phyloP scores from a whole-genome alignment of 2,329 filamentous ascomycete genomes.

The Capronia americana region DNA sequence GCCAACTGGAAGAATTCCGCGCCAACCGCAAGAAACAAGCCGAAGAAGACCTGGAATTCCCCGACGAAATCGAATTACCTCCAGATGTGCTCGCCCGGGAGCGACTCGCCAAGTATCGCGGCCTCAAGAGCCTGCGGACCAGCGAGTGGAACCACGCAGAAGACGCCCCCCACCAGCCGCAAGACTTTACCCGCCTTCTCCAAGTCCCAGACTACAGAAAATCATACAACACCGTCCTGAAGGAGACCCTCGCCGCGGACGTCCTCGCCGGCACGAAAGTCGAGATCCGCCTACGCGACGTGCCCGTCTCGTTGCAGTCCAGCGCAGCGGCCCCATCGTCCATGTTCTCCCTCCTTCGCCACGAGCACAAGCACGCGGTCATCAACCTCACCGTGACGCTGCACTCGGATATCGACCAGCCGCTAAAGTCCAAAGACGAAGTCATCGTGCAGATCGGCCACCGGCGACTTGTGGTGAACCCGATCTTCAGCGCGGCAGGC shows the following conservation, averaged over 20 bases:
- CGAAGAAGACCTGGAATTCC: constrained; percentile 91
- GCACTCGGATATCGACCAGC: constrained; percentile 73
- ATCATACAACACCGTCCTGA: constrained; percentile 74
- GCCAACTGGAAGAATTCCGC: constrained; percentile 82
- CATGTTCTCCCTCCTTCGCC: constrained; percentile 84
- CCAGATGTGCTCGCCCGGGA: constrained; percentile 86
- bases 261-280: constrained; percentile 84
- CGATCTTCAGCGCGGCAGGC: constrained; percentile 86
- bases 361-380: constrained; percentile 92
- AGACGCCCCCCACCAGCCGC: constrained; percentile 83
- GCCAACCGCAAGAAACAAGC: constrained; percentile 74
- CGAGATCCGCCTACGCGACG: constrained; percentile 72
- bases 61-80: constrained; percentile 93
- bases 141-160: constrained; percentile 89
- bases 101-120: constrained; percentile 82
- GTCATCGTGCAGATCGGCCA: constrained; percentile 90
- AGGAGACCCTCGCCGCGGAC: constrained; percentile 87
- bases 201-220: constrained; percentile 90
- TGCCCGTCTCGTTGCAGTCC: constrained; percentile 61
- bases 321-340: constrained; percentile 66
- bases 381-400: constrained; percentile 90
- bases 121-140: constrained; percentile 86
- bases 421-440: constrained; percentile 90
- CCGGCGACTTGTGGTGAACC: constrained; percentile 84
- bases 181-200: constrained; percentile 85